Percentiles rank a stretch among this genome's conserved stretches.
Evolutionary conservation across 2,329 filamentous ascomycete species (phyloP).

Genomic region (Pleoardoris graminearum): DNA sequence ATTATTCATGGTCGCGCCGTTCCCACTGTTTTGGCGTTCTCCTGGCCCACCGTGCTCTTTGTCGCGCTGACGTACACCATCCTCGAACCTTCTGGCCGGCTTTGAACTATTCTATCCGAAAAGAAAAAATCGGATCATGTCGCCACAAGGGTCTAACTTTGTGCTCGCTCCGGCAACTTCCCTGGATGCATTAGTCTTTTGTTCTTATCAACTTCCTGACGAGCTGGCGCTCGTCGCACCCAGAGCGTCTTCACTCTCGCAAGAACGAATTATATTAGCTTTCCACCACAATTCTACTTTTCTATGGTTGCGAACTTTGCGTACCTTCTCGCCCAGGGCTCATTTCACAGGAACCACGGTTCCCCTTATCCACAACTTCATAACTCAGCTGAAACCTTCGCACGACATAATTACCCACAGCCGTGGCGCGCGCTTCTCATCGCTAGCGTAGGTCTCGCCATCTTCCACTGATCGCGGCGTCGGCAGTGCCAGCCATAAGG

Average conservation of each 20-base stretch:
- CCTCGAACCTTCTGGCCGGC: conserved; percentile 41
- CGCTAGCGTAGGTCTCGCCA: not conserved
- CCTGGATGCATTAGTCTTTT: conserved; percentile 4
- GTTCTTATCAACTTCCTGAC: conserved; percentile 1
- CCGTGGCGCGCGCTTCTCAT: not conserved
- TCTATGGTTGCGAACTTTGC: not conserved
- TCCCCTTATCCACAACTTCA: conserved; percentile 1
- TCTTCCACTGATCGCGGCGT: not conserved
- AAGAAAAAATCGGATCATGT: conserved; percentile 17
- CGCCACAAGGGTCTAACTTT: conserved; percentile 13
- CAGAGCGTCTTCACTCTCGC: not conserved
- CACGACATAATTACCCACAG: not conserved
- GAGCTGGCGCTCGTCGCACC: not conserved
- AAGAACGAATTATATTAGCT: conserved; percentile 1
- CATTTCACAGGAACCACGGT: not conserved
- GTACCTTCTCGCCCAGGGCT: not conserved
- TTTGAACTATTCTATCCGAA: conserved; percentile 15
- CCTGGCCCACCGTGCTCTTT: conserved; percentile 30
- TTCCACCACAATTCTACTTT: not conserved
- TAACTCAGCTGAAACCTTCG: not conserved
- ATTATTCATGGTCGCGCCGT: conserved; percentile 12
- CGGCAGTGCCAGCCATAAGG: not conserved
- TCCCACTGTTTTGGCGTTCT: conserved; percentile 24
- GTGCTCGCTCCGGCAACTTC: conserved; percentile 5
- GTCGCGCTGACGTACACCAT: conserved; percentile 29